Percentiles rank a stretch among this genome's conserved stretches.
Evolutionary conservation across 1,284 basidiomycete species (phyloP).

Genomic region (Bjerkandera adusta): DNA sequence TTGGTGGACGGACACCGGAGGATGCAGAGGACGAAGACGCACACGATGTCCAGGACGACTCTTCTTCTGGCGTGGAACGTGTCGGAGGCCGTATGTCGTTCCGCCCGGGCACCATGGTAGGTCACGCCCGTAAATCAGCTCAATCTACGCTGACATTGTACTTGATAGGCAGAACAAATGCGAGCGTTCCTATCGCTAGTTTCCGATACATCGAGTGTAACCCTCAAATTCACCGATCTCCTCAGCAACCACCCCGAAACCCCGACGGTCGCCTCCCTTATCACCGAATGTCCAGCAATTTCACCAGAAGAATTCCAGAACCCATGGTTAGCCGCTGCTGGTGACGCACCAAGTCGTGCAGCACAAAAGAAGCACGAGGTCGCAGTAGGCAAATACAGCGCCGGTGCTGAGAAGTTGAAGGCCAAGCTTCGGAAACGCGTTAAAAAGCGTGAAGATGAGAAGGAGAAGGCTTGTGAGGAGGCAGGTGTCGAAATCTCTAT

Average conservation of each 20-base stretch:
- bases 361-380: constrained; percentile 68
- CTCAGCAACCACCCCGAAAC: constrained; percentile 32
- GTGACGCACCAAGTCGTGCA: constrained; percentile 36
- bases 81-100: constrained; percentile 60
- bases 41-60: constrained; percentile 36
- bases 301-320: constrained; percentile 36
- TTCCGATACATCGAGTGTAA: constrained; percentile 70
- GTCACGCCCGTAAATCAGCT: constrained; percentile 17
- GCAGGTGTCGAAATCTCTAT: constrained; percentile 75
- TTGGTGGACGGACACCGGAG: constrained; percentile 42
- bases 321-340: constrained; percentile 65
- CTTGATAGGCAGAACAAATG: constrained; percentile 10
- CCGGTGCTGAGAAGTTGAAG: constrained; percentile 59
- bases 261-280: constrained; percentile 16
- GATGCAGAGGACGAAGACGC: constrained; percentile 39
- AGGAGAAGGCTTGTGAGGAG: constrained; percentile 63
- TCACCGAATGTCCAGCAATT: constrained; percentile 15
- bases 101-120: constrained; percentile 45
- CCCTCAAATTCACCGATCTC: constrained; percentile 60
- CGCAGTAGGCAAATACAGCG: constrained; percentile 62
- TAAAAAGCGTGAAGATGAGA: constrained; percentile 52
- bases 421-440: constrained; percentile 66
- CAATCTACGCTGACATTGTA: neutral
- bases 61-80: constrained; percentile 42
- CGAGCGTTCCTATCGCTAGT: constrained; percentile 44